A percentile compares a stretch with the other conserved stretches of the same genome.
Evolutionary conservation across 257 asterid genomes (phyloP).

Genomic region (Anisodus tanguticus): DNA sequence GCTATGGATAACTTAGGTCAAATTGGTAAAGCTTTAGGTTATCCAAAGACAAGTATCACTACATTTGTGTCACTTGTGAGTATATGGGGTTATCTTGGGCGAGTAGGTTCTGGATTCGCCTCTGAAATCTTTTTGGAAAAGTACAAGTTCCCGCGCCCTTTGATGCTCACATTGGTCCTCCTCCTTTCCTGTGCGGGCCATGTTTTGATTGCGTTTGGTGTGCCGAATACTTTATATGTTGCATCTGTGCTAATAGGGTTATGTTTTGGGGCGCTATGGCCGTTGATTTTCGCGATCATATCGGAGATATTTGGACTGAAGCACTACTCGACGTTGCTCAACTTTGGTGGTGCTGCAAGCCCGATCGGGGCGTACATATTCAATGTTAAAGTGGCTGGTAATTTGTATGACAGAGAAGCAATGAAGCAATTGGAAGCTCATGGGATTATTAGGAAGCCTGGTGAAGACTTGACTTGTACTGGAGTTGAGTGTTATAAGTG

Average conservation of each 20-base stretch:
- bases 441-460: slow-evolving; percentile 41
- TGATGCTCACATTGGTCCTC: slow-evolving; percentile 48
- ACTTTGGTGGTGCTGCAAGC: slow-evolving; percentile 64
- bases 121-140: slow-evolving; percentile 46
- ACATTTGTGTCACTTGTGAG: slow-evolving; percentile 59
- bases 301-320: slow-evolving; percentile 55
- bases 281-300: slow-evolving; percentile 50
- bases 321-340: slow-evolving; percentile 55
- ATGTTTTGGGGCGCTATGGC: slow-evolving; percentile 59
- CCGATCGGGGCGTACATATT: slow-evolving; percentile 58
- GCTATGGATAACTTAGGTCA: slow-evolving; percentile 58
- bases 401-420: slow-evolving; percentile 53
- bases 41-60: slow-evolving; percentile 45
- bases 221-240: slow-evolving; percentile 43
- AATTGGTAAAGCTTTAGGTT: slow-evolving; percentile 50
- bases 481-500: slow-evolving; percentile 53
- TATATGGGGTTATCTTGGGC: slow-evolving; percentile 58
- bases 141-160: slow-evolving; percentile 53
- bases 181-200: slow-evolving; percentile 49
- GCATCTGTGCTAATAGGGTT: slow-evolving; percentile 51
- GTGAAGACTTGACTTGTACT: slow-evolving; percentile 47
- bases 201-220: slow-evolving; percentile 49
- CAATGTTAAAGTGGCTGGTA: slow-evolving; percentile 55
- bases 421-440: slow-evolving; percentile 48
- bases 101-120: slow-evolving; percentile 51